Conservation (phyloP, 345 rosid species). For the Salix exigua region DNA sequence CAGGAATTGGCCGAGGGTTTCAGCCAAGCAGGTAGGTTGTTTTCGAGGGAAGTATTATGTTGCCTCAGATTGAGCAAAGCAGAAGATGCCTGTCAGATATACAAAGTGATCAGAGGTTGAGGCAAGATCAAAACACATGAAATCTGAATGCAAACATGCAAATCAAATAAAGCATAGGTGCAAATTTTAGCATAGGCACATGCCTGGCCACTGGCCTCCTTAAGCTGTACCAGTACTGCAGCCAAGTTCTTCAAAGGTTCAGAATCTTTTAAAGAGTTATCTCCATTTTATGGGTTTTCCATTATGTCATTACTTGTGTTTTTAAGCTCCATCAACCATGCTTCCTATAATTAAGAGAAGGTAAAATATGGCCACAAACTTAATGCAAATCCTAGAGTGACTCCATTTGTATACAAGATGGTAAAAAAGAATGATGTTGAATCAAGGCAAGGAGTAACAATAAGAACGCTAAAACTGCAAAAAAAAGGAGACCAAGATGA, state of each 20-base stretch:
- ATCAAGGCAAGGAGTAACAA: neutral
- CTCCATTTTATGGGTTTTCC: constrained; percentile 34
- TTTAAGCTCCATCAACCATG: constrained; percentile 40
- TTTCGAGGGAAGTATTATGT: constrained; percentile 31
- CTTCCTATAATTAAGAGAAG: constrained; percentile 29
- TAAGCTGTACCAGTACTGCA: constrained; percentile 42
- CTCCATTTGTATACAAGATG: neutral
- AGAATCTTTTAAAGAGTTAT: constrained; percentile 35
- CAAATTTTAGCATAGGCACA: constrained; percentile 42
- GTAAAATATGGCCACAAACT: constrained; percentile 6
- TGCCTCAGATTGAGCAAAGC: constrained; percentile 39
- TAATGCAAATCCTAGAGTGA: neutral
- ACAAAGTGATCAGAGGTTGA: constrained; percentile 12
- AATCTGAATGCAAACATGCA: neutral
- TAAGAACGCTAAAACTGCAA: neutral
- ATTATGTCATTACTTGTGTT: constrained; percentile 33
- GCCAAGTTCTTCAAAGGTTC: constrained; percentile 45
- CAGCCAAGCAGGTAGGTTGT: constrained; percentile 37
- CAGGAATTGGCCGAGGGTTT: constrained; percentile 31
- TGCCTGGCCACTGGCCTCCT: constrained; percentile 57
- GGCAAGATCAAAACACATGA: constrained; percentile 1
- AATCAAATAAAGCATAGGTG: constrained; percentile 8
- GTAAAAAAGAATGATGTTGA: neutral
- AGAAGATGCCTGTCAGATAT: constrained; percentile 51
- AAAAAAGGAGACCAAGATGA: neutral